phyloP scores from a whole-genome alignment of 2,329 filamentous ascomycete species.

The Dactylellina cionopaga region DNA sequence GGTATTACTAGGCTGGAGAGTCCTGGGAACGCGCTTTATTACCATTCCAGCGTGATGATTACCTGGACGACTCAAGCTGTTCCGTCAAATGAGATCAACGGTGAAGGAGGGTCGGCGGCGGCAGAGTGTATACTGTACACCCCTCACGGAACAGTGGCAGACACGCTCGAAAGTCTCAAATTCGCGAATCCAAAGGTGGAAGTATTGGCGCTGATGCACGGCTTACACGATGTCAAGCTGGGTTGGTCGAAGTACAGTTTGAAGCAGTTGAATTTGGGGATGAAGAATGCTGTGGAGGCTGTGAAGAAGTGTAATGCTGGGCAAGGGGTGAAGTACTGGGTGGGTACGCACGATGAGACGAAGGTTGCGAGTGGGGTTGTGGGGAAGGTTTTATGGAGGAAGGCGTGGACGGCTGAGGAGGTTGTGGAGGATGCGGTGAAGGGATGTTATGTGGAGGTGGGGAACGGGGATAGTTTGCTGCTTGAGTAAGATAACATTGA shows the following conservation, averaged over 20 bases:
- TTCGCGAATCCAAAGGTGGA: constrained; percentile 64
- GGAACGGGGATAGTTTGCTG: constrained; percentile 68
- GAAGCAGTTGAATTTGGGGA: constrained; percentile 73
- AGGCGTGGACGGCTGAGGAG: constrained; percentile 63
- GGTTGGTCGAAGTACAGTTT: constrained; percentile 59
- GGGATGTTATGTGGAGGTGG: constrained; percentile 65
- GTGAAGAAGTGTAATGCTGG: constrained; percentile 61
- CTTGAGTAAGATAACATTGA: constrained; percentile 59
- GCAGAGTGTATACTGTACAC: constrained; percentile 72
- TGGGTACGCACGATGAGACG: constrained; percentile 73
- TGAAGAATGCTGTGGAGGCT: constrained; percentile 69
- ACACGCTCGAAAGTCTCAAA: constrained; percentile 63
- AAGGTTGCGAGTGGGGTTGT: constrained; percentile 71
- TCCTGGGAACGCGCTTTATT: constrained; percentile 68
- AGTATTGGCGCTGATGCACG: constrained; percentile 71
- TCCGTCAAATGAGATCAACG: constrained; percentile 55
- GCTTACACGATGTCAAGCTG: constrained; percentile 71
- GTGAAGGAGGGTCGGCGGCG: constrained; percentile 37
- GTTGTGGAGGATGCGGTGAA: constrained; percentile 61
- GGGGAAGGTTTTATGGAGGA: constrained; percentile 65
- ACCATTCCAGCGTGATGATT: constrained; percentile 71
- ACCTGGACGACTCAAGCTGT: too few species aligned
- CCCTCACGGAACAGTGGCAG: constrained; percentile 69
- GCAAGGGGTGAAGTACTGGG: constrained; percentile 70
- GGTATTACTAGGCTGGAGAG: constrained; percentile 69